Percentiles rank a stretch among this genome's conserved stretches.
Evolutionary conservation across 208 protist species (phyloP).

Genomic region (Crithidia sp.): DNA sequence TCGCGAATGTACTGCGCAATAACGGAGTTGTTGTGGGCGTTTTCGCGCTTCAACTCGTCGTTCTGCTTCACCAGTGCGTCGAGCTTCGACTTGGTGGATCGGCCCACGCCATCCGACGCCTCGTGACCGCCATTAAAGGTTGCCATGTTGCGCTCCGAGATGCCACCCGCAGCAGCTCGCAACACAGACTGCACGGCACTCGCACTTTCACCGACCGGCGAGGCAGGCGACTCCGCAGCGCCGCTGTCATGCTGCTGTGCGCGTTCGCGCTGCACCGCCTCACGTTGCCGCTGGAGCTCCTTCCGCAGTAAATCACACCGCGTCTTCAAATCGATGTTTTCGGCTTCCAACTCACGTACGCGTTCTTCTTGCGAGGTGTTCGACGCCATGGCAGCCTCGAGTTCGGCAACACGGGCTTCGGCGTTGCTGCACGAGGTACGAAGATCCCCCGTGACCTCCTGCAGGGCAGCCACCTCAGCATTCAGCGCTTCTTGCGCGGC

Average conservation of each 20-base stretch:
- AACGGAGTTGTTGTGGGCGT: conserved; percentile 66
- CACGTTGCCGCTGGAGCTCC: conserved; percentile 76
- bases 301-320: conserved; percentile 82
- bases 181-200: conserved; percentile 32
- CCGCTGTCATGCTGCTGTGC: conserved; percentile 9
- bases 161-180: conserved; percentile 37
- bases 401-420: background rate
- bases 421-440: background rate
- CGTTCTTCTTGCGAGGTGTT: conserved; percentile 17
- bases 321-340: conserved; percentile 71
- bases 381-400: conserved; percentile 1
- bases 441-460: background rate
- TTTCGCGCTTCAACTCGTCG: conserved; percentile 47
- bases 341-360: conserved; percentile 27
- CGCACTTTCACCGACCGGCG: conserved; percentile 1
- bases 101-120: conserved; percentile 39
- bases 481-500: background rate
- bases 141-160: conserved; percentile 62
- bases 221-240: background rate
- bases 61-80: conserved; percentile 58
- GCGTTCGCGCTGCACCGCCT: conserved; percentile 59
- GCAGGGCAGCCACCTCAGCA: background rate
- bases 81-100: conserved; percentile 26
- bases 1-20: conserved; percentile 74
- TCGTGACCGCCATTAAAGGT: conserved; percentile 44